A percentile compares a stretch with the other conserved stretches of the same genome.
phyloP scores from a whole-genome alignment of 129 eudicot species.

The Flaveria trinervia region DNA sequence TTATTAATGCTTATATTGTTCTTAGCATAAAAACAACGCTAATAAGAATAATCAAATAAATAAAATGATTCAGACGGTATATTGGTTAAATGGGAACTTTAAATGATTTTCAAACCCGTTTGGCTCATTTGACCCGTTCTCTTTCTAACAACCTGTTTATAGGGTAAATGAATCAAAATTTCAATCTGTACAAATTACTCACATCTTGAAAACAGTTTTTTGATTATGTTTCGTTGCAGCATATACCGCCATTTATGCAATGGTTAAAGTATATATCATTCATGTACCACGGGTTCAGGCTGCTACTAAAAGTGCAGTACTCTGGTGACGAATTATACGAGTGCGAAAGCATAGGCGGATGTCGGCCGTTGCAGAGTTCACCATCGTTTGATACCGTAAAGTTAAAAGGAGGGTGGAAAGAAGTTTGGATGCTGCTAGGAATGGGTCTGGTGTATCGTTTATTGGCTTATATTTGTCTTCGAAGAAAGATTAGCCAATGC shows the following conservation, averaged over 20 bases:
- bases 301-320: constrained; percentile 82
- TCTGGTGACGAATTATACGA: constrained; percentile 78
- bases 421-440: constrained; percentile 85
- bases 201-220: neutral
- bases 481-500: constrained; percentile 54
- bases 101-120: neutral
- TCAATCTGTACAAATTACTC: neutral
- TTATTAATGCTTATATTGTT: too few species aligned
- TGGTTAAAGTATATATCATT: constrained; percentile 88
- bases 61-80: too few species aligned
- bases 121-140: neutral
- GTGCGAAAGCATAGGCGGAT: constrained; percentile 71
- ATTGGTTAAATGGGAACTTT: too few species aligned
- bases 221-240: constrained; percentile 43
- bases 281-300: constrained; percentile 93
- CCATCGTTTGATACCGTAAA: constrained; percentile 82
- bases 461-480: constrained; percentile 70
- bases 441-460: constrained; percentile 82
- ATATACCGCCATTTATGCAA: constrained; percentile 76
- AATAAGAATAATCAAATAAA: too few species aligned
- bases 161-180: neutral
- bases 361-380: constrained; percentile 76
- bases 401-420: constrained; percentile 72
- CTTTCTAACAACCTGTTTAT: neutral
- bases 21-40: too few species aligned